These are phyloP conservation scores for Metschnikowia amazonensis DNA, from an alignment of 805 yeast genomes.

Conservation along the genomic window DNA sequence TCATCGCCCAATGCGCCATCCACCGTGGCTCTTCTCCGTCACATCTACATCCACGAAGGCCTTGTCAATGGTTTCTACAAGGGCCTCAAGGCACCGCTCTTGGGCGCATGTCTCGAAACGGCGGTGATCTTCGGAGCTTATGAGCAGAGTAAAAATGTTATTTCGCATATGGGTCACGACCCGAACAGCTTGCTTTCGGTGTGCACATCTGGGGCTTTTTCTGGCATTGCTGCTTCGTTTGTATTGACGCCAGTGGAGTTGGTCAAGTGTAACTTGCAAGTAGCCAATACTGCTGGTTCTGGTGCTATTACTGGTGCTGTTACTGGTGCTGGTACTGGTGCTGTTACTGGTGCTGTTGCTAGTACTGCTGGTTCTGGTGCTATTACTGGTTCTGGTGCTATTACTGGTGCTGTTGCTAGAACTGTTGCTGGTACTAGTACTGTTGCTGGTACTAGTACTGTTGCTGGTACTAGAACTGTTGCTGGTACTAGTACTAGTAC, in stretches of 20 bases:
- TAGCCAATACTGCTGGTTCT: constrained; percentile 31
- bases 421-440: too few relatives aligned
- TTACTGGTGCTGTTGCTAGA: too few relatives aligned
- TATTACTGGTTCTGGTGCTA: too few relatives aligned
- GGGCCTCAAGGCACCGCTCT: constrained; percentile 75
- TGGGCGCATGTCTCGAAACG: constrained; percentile 89
- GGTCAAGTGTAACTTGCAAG: constrained; percentile 84
- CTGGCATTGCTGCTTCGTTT: constrained; percentile 80
- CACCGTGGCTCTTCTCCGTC: constrained; percentile 60
- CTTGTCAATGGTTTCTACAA: constrained; percentile 65
- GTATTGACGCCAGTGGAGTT: constrained; percentile 90
- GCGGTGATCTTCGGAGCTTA: constrained; percentile 74
- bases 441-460: too few relatives aligned
- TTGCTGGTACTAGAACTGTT: too few relatives aligned
- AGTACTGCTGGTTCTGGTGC: too few relatives aligned
- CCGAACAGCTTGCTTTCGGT: constrained; percentile 11
- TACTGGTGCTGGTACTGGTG: too few relatives aligned
- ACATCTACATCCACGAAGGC: constrained; percentile 69
- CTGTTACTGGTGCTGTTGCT: too few relatives aligned
- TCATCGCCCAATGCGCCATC: constrained; percentile 37
- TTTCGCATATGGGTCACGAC: constrained; percentile 10
- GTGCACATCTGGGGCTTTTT: constrained; percentile 68
- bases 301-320: too few relatives aligned
- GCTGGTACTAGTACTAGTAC: too few relatives aligned
- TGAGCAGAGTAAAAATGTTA: constrained; percentile 23